phyloP scores from a whole-genome alignment of 202 grass and related monocot genomes.

The Schoenoplectus tabernaemontani region DNA sequence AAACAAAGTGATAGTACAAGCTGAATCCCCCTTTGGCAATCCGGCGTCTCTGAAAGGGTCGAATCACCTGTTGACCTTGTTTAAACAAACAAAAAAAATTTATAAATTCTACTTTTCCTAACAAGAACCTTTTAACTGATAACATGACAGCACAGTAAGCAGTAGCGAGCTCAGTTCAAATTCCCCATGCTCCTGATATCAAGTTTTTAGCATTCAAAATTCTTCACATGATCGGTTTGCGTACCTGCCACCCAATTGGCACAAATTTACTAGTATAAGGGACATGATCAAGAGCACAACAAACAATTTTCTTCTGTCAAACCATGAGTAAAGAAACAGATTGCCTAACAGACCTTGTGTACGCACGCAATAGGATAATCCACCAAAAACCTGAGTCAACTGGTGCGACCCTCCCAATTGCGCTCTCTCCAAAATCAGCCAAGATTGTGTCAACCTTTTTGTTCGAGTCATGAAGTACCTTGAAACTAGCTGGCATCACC shows the following conservation, averaged over 20 bases:
- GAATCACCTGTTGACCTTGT: conserved; percentile 84
- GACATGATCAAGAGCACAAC: neutral
- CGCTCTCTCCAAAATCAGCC: conserved; percentile 86
- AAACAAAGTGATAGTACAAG: conserved; percentile 77
- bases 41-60: conserved; percentile 65
- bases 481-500: conserved; percentile 92
- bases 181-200: neutral
- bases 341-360: conserved; percentile 52
- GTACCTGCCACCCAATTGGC: neutral
- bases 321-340: neutral
- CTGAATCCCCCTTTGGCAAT: conserved; percentile 83
- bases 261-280: neutral
- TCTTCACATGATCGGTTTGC: neutral
- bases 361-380: conserved; percentile 89
- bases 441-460: conserved; percentile 64
- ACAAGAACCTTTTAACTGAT: neutral
- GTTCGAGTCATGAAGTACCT: conserved; percentile 52
- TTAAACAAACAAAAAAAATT: neutral
- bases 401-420: conserved; percentile 82
- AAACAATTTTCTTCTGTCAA: neutral
- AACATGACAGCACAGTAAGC: neutral
- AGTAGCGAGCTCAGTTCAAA: neutral
- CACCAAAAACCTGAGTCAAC: conserved; percentile 97
- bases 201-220: neutral
- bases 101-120: neutral